phyloP scores from a whole-genome alignment of 1,284 basidiomycete species.

The Ustilago curta region DNA sequence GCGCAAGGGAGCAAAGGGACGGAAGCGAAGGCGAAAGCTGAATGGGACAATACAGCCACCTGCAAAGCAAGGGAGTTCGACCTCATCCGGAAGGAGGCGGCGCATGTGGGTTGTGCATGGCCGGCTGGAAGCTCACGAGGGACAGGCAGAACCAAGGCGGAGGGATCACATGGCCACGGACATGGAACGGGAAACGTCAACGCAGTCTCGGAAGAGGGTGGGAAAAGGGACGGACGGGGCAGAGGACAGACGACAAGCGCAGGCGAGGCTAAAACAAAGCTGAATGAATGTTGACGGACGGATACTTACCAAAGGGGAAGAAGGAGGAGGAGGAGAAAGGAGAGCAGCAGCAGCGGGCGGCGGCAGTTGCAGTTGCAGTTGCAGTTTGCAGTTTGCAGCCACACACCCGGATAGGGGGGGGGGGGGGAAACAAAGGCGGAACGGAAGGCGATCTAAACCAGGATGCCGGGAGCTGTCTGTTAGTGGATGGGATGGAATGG shows the following conservation, averaged over 20 bases:
- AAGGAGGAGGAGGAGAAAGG: too few relatives aligned
- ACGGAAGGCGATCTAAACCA: slow-evolving; percentile 8
- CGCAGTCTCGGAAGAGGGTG: neutral
- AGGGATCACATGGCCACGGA: neutral
- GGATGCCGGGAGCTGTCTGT: slow-evolving; percentile 1
- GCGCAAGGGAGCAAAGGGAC: neutral
- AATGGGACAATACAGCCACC: neutral
- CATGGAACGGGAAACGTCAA: neutral
- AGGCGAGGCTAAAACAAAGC: slow-evolving; percentile 5
- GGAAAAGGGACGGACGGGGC: neutral
- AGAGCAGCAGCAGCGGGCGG: too few relatives aligned
- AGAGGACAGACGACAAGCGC: neutral
- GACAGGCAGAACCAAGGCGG: neutral
- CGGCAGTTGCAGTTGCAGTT: neutral
- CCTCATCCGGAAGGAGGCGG: neutral
- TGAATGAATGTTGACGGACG: neutral
- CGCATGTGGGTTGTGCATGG: slow-evolving; percentile 17
- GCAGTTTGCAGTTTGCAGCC: too few relatives aligned
- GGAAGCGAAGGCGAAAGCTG: neutral
- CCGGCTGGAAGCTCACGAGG: slow-evolving; percentile 2
- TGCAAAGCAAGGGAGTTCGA: neutral
- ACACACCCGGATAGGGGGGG: neutral
- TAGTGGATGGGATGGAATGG: too few relatives aligned
- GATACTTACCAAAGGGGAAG: slow-evolving; percentile 8
- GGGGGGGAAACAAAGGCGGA: neutral